Evolutionary conservation across 2,329 filamentous ascomycete genomes (phyloP).

Genomic region (Aspergillus ochraceus): DNA sequence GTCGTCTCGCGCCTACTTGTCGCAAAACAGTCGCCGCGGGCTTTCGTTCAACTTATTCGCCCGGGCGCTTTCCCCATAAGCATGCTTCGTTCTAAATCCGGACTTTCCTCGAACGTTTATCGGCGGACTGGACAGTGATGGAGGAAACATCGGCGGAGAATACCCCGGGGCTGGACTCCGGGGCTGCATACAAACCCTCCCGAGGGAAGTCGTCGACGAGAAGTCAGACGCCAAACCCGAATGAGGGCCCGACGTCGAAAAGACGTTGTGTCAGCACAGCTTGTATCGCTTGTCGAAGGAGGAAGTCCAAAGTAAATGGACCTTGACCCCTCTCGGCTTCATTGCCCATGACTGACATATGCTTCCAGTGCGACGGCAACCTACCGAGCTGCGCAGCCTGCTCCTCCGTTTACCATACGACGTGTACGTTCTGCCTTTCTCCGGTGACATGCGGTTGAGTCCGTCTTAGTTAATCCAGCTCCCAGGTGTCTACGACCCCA

Average conservation of each 20-base stretch:
- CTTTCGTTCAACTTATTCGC: not conserved
- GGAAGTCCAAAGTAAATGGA: constrained; percentile 68
- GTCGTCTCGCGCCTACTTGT: not conserved
- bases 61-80: constrained; percentile 16
- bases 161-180: constrained; percentile 9
- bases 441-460: not conserved
- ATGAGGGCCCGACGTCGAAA: constrained; percentile 49
- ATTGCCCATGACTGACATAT: constrained; percentile 3
- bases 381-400: constrained; percentile 93
- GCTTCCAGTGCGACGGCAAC: constrained; percentile 76
- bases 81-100: constrained; percentile 20
- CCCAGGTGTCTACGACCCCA: constrained; percentile 91
- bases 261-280: constrained; percentile 81
- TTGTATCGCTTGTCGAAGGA: constrained; percentile 74
- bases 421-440: constrained; percentile 31
- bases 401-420: constrained; percentile 74
- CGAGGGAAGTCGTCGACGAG: constrained; percentile 19
- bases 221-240: constrained; percentile 32
- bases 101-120: constrained; percentile 22
- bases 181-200: constrained; percentile 14
- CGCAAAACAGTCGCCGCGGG: not conserved
- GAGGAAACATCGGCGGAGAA: constrained; percentile 22
- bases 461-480: constrained; percentile 18
- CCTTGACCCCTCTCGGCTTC: not conserved
- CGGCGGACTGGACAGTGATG: constrained; percentile 28